These are phyloP conservation scores for Sphenostylis stenocarpa DNA, from an alignment of 306 rosid species.

Conservation along the genomic window DNA sequence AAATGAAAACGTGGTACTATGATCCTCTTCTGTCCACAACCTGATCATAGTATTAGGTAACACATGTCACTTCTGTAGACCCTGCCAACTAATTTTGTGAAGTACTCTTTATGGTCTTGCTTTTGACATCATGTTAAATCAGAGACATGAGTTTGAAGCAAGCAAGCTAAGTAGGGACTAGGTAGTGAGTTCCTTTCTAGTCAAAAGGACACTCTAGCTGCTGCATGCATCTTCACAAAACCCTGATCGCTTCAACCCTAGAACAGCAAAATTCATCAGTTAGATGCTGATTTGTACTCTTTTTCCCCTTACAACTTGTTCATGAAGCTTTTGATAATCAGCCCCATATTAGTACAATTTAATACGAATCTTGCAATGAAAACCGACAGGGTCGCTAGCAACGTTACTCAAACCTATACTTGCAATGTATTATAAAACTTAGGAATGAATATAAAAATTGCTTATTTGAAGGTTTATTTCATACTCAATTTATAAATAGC, in stretches of 20 bases:
- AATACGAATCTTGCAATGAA: neutral
- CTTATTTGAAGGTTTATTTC: too few species aligned
- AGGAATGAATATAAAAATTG: neutral
- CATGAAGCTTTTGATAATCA: neutral
- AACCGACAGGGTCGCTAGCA: neutral
- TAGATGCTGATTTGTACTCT: neutral
- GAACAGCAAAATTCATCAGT: neutral
- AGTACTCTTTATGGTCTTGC: neutral
- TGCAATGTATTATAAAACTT: neutral
- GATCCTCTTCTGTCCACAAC: neutral
- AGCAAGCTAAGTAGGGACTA: slow-evolving; percentile 47
- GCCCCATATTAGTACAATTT: neutral
- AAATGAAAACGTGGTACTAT: slow-evolving; percentile 10
- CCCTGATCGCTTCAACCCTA: neutral
- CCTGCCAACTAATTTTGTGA: slow-evolving; percentile 35
- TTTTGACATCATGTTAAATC: slow-evolving; percentile 32
- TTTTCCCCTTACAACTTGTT: neutral
- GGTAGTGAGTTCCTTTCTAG: slow-evolving; percentile 40
- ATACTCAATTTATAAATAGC: too few species aligned
- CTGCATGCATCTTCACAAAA: slow-evolving; percentile 21
- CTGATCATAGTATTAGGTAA: slow-evolving; percentile 22
- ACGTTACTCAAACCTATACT: neutral
- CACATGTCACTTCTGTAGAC: neutral
- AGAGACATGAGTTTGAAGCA: slow-evolving; percentile 49
- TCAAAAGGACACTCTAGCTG: slow-evolving; percentile 40